Base-by-base conservation (phyloP, 2,329 filamentous ascomycete genomes). In the Hymenoscyphus repandus region DNA sequence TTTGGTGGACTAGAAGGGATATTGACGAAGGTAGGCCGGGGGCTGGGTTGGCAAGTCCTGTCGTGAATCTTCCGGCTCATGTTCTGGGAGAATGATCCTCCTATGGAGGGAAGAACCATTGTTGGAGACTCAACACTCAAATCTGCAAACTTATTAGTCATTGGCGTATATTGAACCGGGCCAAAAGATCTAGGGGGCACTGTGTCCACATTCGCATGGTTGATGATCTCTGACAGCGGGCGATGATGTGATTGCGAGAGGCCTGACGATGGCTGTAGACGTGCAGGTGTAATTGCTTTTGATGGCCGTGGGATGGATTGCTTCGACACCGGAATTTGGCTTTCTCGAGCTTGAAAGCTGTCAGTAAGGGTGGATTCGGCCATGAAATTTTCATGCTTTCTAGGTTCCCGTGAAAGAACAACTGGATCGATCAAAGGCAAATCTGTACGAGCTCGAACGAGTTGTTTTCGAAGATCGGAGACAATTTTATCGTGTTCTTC, bases 1-100 rank as follows among this genome's bases (percentile, higher is more conserved):
- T 61, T 62, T 10, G 63, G 63, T 41, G 62, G 62, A 47, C 61
- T 64, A 2, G 63, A 63, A 30, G 59, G 42, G 33, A 64, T 59
- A 34, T 60, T 61, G 48, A 61, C 59, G 45, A 63, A 62, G 7
- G 62, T 62, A 10, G 63, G 59, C 30, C 57, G 51, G 5, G 60
- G 62, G 45, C 61, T 66, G 13, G 50, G 45, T 34, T 51, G 40
- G 38, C 47, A 53, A 13, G 49, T 53, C 22, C 49, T 55, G 20
- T 62, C 56, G 34, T 58, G 53, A 15, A 57, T 47, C 17, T 38
- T 52, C 38, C 49, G 54, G 22, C 46, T 49, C n/a, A 37, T 43
- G 6, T 50, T 38, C 20, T 53, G 48, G 11, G 53, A 41, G 22
- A 46, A 31, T 36, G 54, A 55, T 52, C 55, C 52, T 34, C 60